Percentiles rank a stretch among this genome's conserved stretches.
phyloP scores from a whole-genome alignment of 2,329 filamentous ascomycete genomes.

The Sarocladium oryzae region DNA sequence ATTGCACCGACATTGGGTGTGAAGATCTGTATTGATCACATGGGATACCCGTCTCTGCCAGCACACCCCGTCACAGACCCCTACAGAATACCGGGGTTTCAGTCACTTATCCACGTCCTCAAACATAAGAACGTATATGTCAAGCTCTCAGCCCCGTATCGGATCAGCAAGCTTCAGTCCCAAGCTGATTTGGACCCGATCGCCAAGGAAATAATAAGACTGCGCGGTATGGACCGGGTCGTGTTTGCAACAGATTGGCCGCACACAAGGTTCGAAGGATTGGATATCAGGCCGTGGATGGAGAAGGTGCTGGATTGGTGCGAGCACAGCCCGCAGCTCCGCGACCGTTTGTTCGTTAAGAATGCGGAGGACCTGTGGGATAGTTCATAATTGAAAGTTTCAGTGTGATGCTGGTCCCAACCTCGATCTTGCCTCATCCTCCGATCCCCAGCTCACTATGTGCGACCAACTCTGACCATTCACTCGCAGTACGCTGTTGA shows the following conservation, averaged over 20 bases:
- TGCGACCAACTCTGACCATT: no score
- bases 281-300: constrained; percentile 48
- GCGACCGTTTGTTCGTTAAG: constrained; percentile 43
- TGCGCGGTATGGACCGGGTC: constrained; percentile 33
- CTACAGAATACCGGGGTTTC: constrained; percentile 39
- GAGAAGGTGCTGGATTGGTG: constrained; percentile 48
- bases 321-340: constrained; percentile 33
- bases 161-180: constrained; percentile 34
- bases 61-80: constrained; percentile 23
- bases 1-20: constrained; percentile 43
- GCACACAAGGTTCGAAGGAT: constrained; percentile 47
- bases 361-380: constrained; percentile 48
- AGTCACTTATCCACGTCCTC: constrained; percentile 36
- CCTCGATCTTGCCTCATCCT: no score
- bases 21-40: constrained; percentile 53
- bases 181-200: constrained; percentile 38
- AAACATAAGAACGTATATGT: constrained; percentile 41
- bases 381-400: not conserved
- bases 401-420: no score
- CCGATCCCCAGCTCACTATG: no score
- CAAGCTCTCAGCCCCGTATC: constrained; percentile 52
- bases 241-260: constrained; percentile 58
- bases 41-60: constrained; percentile 41
- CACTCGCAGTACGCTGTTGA: no score
- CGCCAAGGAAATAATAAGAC: constrained; percentile 37